A percentile compares a stretch with the other conserved stretches of the same genome.
Evolutionary conservation across 495 filamentous ascomycete species (phyloP).

Genomic region (Xylaria telfairii): DNA sequence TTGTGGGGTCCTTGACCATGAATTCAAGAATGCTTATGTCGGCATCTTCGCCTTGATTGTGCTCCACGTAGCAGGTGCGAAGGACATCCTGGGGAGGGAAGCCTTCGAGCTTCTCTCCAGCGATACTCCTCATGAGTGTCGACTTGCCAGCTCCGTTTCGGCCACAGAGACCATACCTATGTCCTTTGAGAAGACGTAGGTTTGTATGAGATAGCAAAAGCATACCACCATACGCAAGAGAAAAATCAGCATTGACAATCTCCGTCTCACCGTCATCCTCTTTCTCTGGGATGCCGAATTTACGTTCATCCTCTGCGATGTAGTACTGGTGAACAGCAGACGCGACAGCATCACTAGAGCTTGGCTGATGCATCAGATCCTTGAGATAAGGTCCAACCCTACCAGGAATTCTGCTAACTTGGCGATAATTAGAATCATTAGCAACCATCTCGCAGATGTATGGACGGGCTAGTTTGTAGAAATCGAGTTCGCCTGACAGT

Average conservation of each 20-base stretch:
- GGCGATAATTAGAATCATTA: slow-evolving; percentile 86
- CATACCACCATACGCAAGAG: slow-evolving; percentile 97
- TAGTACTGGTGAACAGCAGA: slow-evolving; percentile 72
- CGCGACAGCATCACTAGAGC: slow-evolving; percentile 64
- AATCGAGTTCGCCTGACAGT: slow-evolving; percentile 64
- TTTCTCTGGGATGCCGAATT: slow-evolving; percentile 82
- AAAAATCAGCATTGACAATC: slow-evolving; percentile 98
- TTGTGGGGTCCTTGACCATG: slow-evolving; percentile 80
- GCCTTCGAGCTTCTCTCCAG: slow-evolving; percentile 92
- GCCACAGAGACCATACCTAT: slow-evolving; percentile 95
- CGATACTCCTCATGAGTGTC: slow-evolving; percentile 96
- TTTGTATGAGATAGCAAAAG: slow-evolving; percentile 96
- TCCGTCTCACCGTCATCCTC: slow-evolving; percentile 84
- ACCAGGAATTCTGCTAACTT: slow-evolving; percentile 70
- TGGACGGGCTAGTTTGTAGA: slow-evolving; percentile 69
- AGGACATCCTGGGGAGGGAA: slow-evolving; percentile 92
- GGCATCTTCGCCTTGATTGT: slow-evolving; percentile 96
- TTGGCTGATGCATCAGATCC: slow-evolving; percentile 64
- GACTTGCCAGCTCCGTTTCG: slow-evolving; percentile 98
- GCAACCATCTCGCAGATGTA: slow-evolving; percentile 88
- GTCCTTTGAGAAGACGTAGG: slow-evolving; percentile 89
- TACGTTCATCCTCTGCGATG: slow-evolving; percentile 81
- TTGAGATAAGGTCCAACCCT: slow-evolving; percentile 77
- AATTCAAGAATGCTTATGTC: slow-evolving; percentile 95
- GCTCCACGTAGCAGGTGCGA: slow-evolving; percentile 97